phyloP scores from a whole-genome alignment of 1,284 basidiomycete genomes.

The Ganoderma resinaceum region DNA sequence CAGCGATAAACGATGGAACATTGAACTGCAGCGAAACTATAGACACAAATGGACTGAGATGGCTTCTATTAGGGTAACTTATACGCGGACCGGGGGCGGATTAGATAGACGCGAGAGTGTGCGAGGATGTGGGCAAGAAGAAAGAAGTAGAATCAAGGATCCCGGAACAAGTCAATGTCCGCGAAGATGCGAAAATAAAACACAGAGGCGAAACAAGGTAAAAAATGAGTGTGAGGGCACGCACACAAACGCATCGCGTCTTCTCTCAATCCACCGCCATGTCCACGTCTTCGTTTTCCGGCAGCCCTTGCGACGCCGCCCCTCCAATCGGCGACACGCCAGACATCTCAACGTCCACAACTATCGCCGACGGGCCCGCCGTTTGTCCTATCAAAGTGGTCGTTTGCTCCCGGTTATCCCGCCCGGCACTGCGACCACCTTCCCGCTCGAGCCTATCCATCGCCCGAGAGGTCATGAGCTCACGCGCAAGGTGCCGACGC shows the following conservation, averaged over 20 bases:
- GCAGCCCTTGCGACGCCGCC: background rate
- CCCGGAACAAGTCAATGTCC: conserved; percentile 1
- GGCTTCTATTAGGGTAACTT: background rate
- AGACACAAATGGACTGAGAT: background rate
- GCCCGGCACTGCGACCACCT: too few relatives aligned
- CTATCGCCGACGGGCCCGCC: background rate
- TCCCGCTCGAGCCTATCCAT: background rate
- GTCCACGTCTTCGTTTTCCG: conserved; percentile 24
- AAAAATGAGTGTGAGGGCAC: background rate
- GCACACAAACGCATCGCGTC: background rate
- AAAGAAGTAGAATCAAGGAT: background rate
- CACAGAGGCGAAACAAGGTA: background rate
- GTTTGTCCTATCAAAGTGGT: background rate
- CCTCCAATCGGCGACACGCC: conserved; percentile 9
- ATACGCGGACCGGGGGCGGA: background rate
- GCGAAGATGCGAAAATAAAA: background rate
- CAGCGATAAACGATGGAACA: background rate
- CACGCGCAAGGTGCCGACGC: conserved; percentile 14
- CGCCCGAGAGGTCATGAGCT: conserved; percentile 3
- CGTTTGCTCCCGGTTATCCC: background rate
- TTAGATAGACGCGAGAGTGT: background rate
- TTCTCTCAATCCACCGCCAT: conserved; percentile 28
- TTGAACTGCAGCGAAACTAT: background rate
- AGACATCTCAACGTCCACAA: conserved; percentile 2
- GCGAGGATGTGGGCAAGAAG: background rate